phyloP scores from a whole-genome alignment of 2,329 filamentous ascomycete species.

The Clarireedia monteithiana region DNA sequence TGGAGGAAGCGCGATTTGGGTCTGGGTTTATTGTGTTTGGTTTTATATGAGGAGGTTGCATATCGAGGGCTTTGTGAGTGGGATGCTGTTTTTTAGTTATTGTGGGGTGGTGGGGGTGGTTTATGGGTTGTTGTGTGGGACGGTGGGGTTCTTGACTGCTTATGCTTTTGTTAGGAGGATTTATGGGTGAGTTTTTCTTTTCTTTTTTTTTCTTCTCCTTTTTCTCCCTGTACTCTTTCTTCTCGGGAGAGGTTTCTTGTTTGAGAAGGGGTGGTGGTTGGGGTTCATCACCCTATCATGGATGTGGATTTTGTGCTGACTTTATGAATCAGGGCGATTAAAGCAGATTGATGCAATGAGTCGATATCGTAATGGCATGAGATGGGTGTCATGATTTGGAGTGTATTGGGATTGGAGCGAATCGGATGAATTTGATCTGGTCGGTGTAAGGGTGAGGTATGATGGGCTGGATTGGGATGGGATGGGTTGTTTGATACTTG shows the following conservation, averaged over 20 bases:
- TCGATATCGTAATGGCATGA: no score
- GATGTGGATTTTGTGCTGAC: background rate
- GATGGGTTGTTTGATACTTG: no score
- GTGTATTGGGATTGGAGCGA: no score
- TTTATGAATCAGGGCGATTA: background rate
- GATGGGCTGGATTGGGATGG: no score
- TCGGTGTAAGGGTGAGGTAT: no score
- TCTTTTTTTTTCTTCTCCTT: conserved; percentile 25
- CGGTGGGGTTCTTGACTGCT: conserved; percentile 74
- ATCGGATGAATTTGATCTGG: no score
- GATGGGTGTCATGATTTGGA: no score
- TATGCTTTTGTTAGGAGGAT: conserved; percentile 80
- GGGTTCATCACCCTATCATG: background rate
- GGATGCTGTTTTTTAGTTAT: conserved; percentile 78
- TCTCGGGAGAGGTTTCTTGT: no score
- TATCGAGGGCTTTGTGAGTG: conserved; percentile 71
- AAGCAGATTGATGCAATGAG: conserved; percentile 1
- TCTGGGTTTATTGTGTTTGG: conserved; percentile 77
- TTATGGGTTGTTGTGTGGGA: conserved; percentile 75
- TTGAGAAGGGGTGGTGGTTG: background rate
- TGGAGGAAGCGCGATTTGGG: conserved; percentile 68
- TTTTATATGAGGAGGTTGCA: conserved; percentile 77
- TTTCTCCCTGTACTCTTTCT: no score
- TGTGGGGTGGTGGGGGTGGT: conserved; percentile 74
- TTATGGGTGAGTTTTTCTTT: conserved; percentile 50